Base-by-base conservation (phyloP, 176 grass and related monocot genomes). In the Aegilops bicornis region DNA sequence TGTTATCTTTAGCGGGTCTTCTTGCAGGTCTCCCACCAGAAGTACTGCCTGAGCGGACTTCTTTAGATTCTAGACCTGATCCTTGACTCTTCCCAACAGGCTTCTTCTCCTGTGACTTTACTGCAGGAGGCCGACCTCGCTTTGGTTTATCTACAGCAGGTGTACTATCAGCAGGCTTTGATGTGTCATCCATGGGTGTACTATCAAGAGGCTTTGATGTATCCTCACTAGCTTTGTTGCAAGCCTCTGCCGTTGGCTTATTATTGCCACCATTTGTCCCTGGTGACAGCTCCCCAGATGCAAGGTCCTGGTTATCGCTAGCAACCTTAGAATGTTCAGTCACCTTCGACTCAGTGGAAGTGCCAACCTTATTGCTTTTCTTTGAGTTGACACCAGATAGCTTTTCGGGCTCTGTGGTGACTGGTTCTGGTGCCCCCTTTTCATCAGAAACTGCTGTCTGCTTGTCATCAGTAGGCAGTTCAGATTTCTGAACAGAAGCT, bases 401-500 rank as follows among this genome's bases (percentile, higher is more conserved):
- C 45, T 84, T 84, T 84, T 81, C 86, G 79, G 65, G 35, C 25
- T 77, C 60, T 52, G 77, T 23, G 12, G 33, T 59, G 27, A 83
- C 69, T 67, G 52, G 47, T 85, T 86, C 84, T 61, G 29, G 54
- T 17, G 30, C 69, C 84, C 92, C 89, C 36, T 85, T 85, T 37
- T 68, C 87, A 65, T 89, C 74, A 83, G 79, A 73, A 82, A 48
- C 66, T 86, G 84, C 85, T 69, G 56, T 37, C 64, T 83, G 64
- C 66, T 82, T 77, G 42, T 73, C 72, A 31, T 47, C 37, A 80
- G 83, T 84, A 82, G 84, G 58, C 31, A 69, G 68, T 87, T 90
- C 87, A 66, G 75, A 50, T 45, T 92, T 95, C 64, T 95, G 91
- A 82, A 91, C 88, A 78, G 93, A 90, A 87, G 87, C 63, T 47